Conservation (phyloP, 2,329 filamentous ascomycete species). For the Clarireedia sp. region DNA sequence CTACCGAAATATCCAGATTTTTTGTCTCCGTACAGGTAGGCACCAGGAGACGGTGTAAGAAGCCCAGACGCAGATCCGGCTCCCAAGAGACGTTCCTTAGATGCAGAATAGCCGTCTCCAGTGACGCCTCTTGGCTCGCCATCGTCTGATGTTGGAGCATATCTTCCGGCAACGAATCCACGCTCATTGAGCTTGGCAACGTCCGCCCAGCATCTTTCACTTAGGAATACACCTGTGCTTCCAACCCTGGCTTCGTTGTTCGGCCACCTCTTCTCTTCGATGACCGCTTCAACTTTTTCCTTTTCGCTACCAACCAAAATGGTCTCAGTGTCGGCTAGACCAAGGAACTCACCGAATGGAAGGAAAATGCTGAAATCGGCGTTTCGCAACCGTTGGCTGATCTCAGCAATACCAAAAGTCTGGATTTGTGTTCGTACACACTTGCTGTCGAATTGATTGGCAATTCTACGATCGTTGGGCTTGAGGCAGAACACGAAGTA, state of each 20-base stretch:
- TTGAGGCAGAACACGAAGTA: constrained; percentile 98
- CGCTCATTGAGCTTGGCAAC: constrained; percentile 67
- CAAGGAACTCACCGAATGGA: constrained; percentile 91
- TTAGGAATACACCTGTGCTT: constrained; percentile 89
- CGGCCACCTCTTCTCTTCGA: constrained; percentile 89
- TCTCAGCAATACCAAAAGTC: constrained; percentile 92
- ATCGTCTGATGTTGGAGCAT: constrained; percentile 48
- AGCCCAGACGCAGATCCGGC: constrained; percentile 33
- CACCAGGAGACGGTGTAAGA: constrained; percentile 47
- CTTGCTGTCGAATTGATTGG: constrained; percentile 98
- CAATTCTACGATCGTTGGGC: constrained; percentile 91
- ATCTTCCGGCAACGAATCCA: constrained; percentile 45
- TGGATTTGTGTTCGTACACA: constrained; percentile 93
- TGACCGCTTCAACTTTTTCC: constrained; percentile 84
- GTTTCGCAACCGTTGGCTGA: constrained; percentile 84
- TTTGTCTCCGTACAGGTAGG: constrained; percentile 65
- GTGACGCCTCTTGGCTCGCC: constrained; percentile 54
- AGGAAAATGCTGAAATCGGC: constrained; percentile 95
- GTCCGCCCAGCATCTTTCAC: constrained; percentile 92
- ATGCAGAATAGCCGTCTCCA: constrained; percentile 50
- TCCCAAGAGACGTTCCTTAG: constrained; percentile 49
- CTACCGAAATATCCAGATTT: constrained; percentile 71
- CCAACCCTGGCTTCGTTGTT: constrained; percentile 84
- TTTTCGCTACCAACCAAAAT: constrained; percentile 84
- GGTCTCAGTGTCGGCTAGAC: constrained; percentile 74